phyloP scores from a whole-genome alignment of 495 filamentous ascomycete species.

The Neurospora sp. region DNA sequence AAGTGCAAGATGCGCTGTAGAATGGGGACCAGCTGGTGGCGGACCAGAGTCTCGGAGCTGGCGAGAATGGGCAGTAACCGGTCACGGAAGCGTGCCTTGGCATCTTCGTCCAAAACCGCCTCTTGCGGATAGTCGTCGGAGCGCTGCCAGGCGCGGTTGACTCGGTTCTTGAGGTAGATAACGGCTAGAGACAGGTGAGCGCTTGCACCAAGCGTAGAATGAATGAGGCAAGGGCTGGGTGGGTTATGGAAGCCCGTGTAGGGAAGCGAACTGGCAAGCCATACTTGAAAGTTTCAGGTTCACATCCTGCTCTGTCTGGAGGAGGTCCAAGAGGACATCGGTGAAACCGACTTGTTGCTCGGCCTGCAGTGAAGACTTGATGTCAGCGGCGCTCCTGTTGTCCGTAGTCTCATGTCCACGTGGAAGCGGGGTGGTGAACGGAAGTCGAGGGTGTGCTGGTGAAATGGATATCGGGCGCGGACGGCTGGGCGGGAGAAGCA shows the following conservation, averaged over 20 bases:
- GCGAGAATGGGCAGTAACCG: constrained; percentile 82
- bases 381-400: not conserved
- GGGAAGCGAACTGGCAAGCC: constrained; percentile 16
- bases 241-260: constrained; percentile 3
- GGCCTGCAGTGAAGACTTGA: constrained; percentile 45
- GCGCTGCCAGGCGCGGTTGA: constrained; percentile 78
- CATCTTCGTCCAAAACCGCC: constrained; percentile 70
- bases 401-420: not conserved
- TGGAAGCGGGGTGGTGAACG: not conserved
- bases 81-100: constrained; percentile 78
- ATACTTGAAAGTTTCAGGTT: constrained; percentile 80
- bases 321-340: constrained; percentile 80
- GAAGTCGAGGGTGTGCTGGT: not conserved
- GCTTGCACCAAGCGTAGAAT: not conserved
- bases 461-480: not conserved
- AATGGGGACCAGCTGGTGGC: constrained; percentile 82
- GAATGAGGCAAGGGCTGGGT: constrained; percentile 6
- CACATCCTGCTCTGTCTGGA: constrained; percentile 76
- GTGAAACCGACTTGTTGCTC: constrained; percentile 84
- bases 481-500: not conserved
- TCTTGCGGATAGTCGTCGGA: constrained; percentile 58
- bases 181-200: constrained; percentile 51
- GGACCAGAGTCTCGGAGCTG: constrained; percentile 64
- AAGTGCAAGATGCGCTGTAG: constrained; percentile 91
- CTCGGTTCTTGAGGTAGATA: constrained; percentile 94